Evolutionary conservation across 169 alveolate genomes (phyloP).

Genomic region (Toxoplasma gondii): DNA sequence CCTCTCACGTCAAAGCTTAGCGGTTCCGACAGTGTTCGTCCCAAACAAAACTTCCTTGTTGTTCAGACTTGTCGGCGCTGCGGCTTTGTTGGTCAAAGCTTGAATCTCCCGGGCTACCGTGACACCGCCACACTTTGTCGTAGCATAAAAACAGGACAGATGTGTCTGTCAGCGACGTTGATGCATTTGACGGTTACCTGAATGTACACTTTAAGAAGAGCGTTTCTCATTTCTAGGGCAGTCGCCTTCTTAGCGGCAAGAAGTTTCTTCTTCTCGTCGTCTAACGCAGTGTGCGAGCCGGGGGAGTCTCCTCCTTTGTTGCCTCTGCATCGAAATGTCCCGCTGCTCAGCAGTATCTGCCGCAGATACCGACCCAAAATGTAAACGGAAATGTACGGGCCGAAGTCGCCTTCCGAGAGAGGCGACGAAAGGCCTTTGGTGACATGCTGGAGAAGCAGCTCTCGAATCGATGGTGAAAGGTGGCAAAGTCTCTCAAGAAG

Average conservation of each 20-base stretch:
- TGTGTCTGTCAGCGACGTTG: no score
- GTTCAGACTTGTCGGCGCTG: no score
- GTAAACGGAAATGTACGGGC: conserved; percentile 6
- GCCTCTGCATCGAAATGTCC: neutral
- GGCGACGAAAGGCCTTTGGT: neutral
- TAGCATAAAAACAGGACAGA: no score
- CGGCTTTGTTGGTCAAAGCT: no score
- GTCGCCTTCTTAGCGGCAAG: neutral
- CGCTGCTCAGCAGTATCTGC: neutral
- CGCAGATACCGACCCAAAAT: conserved; percentile 22
- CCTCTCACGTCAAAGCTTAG: no score
- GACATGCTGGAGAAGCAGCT: neutral
- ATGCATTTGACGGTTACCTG: neutral
- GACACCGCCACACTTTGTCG: no score
- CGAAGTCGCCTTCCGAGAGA: neutral
- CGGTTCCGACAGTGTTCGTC: no score
- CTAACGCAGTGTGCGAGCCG: neutral
- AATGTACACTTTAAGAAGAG: neutral
- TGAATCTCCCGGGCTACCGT: no score
- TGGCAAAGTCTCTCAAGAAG: neutral
- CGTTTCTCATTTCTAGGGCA: neutral
- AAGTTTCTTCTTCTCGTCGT: neutral
- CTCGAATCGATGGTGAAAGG: neutral
- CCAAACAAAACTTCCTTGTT: no score
- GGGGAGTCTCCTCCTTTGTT: neutral